Percentiles rank a stretch among this genome's conserved stretches.
Evolutionary conservation across 2,329 filamentous ascomycete species (phyloP).

Genomic region (Nakataea oryzae): DNA sequence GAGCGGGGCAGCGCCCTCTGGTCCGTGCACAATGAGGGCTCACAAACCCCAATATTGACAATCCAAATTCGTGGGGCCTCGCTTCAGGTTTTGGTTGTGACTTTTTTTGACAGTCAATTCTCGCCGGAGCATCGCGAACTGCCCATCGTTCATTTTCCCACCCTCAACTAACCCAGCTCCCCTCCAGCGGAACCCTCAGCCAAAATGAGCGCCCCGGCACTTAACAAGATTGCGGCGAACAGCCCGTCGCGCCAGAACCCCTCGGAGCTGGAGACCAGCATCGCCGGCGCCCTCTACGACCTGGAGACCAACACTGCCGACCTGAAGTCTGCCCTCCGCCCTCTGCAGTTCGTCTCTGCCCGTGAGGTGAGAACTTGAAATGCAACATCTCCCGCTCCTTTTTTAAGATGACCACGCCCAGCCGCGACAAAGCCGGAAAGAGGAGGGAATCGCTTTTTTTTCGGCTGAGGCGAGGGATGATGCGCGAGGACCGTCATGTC

Average conservation of each 20-base stretch:
- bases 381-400: slow-evolving; percentile 12
- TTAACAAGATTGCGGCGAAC: slow-evolving; percentile 98
- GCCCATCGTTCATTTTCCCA: background rate
- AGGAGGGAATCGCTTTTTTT: background rate
- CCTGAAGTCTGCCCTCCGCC: slow-evolving; percentile 90
- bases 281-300: slow-evolving; percentile 95
- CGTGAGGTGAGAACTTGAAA: slow-evolving; percentile 78
- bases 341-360: slow-evolving; percentile 97
- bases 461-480: background rate
- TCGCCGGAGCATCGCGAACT: background rate
- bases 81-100: background rate
- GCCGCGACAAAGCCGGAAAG: background rate
- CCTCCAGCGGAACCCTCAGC: slow-evolving; percentile 7
- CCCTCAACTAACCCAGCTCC: slow-evolving; percentile 6
- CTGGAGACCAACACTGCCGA: slow-evolving; percentile 99
- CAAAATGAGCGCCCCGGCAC: slow-evolving; percentile 56
- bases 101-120: slow-evolving; percentile 1
- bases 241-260: slow-evolving; percentile 93
- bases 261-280: slow-evolving; percentile 93
- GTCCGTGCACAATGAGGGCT: slow-evolving; percentile 9
- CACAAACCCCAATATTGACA: slow-evolving; percentile 12
- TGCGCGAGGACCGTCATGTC: background rate
- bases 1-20: background rate
- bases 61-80: background rate
- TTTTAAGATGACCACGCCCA: slow-evolving; percentile 1